Evolutionary conservation across 2,329 filamentous ascomycete species (phyloP).

Genomic region (Neocatenulostroma microsporum): DNA sequence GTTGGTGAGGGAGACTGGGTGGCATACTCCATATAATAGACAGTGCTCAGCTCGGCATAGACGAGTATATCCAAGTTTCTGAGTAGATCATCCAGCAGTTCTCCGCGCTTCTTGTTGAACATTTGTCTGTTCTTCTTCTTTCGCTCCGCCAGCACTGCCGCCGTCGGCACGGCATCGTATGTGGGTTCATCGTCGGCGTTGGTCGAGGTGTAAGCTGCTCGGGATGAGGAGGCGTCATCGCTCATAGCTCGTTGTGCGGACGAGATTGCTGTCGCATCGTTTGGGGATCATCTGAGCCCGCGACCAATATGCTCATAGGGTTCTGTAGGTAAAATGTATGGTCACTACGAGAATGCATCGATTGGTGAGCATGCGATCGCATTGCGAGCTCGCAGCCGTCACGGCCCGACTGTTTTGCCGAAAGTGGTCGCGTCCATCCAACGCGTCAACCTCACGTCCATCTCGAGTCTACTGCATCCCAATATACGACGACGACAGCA

Average conservation of each 20-base stretch:
- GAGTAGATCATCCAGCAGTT: conserved; percentile 49
- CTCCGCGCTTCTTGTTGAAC: conserved; percentile 36
- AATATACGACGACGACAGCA: background rate
- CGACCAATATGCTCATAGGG: no score
- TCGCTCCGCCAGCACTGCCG: conserved; percentile 17
- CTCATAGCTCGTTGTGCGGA: conserved; percentile 28
- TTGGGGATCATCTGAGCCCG: conserved; percentile 15
- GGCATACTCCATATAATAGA: conserved; percentile 58
- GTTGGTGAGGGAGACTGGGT: no score
- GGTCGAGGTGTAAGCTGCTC: conserved; percentile 17
- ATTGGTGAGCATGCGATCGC: no score
- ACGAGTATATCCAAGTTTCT: conserved; percentile 52
- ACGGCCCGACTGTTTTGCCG: no score
- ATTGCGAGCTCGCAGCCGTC: no score
- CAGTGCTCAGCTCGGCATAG: conserved; percentile 53
- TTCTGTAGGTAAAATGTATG: no score
- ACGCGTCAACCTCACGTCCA: no score
- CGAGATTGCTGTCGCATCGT: conserved; percentile 13
- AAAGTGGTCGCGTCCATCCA: conserved; percentile 1
- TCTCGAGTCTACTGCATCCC: no score
- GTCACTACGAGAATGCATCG: no score
- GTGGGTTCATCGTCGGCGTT: conserved; percentile 8
- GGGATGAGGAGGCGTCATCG: conserved; percentile 29
- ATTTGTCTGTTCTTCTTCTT: conserved; percentile 26
- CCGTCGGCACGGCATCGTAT: conserved; percentile 13